These are phyloP conservation scores for Lachancea dasiensis DNA, from an alignment of 805 yeast genomes.

Conservation along the genomic window DNA sequence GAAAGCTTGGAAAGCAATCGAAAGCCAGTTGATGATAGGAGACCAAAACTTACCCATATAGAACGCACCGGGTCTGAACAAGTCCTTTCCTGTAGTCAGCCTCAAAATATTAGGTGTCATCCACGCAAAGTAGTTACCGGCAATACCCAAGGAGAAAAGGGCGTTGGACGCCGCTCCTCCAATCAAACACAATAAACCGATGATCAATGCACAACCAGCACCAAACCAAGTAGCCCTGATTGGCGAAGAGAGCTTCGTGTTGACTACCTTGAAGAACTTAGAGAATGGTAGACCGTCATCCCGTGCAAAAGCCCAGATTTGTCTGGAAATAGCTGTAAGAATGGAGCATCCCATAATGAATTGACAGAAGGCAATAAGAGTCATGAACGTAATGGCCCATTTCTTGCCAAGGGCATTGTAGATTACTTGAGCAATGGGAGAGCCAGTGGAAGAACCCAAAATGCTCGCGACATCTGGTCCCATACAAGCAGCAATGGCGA, in stretches of 20 bases:
- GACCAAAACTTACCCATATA: slow-evolving; percentile 46
- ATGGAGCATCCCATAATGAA: slow-evolving; percentile 60
- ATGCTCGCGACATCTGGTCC: slow-evolving; percentile 38
- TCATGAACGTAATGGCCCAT: slow-evolving; percentile 61
- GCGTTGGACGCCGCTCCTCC: slow-evolving; percentile 38
- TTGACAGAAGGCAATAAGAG: slow-evolving; percentile 52
- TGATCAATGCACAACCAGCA: slow-evolving; percentile 29
- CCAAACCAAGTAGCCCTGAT: slow-evolving; percentile 48
- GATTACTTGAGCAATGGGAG: slow-evolving; percentile 59
- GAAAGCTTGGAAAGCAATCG: slow-evolving; percentile 44
- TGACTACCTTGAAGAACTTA: slow-evolving; percentile 46
- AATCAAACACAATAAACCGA: slow-evolving; percentile 35
- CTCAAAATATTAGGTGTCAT: slow-evolving; percentile 31
- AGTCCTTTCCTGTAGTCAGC: slow-evolving; percentile 39
- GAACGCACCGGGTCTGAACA: slow-evolving; percentile 57
- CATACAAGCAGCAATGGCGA: slow-evolving; percentile 50
- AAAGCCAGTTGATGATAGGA: slow-evolving; percentile 39
- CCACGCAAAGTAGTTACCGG: slow-evolving; percentile 37
- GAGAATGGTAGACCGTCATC: slow-evolving; percentile 66
- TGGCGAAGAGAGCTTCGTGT: slow-evolving; percentile 51
- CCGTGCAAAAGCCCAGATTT: slow-evolving; percentile 67
- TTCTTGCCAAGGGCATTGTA: slow-evolving; percentile 53
- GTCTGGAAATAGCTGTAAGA: slow-evolving; percentile 56
- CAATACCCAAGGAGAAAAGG: slow-evolving; percentile 34
- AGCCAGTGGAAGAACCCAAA: slow-evolving; percentile 44